Percentiles rank a stretch among this genome's conserved stretches.
These are phyloP conservation scores for Tranzscheliella williamsii DNA, from an alignment of 1,284 basidiomycete genomes.

Conservation along the genomic window DNA sequence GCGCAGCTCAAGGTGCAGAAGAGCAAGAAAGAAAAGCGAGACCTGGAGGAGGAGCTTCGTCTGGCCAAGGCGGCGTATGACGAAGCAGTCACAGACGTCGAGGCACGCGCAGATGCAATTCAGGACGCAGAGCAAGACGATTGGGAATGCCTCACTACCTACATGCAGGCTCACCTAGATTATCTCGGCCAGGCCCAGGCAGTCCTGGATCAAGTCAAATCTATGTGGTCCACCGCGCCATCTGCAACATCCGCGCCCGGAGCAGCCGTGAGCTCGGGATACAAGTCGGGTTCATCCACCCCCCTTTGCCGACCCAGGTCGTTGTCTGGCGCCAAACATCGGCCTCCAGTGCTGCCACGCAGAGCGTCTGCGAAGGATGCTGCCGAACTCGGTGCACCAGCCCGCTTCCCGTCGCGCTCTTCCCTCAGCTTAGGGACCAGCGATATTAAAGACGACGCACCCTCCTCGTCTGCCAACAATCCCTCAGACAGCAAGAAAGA, in stretches of 20 bases:
- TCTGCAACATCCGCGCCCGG: background rate
- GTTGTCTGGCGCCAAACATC: slow-evolving; percentile 4
- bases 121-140: slow-evolving; percentile 45
- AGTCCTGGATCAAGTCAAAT: slow-evolving; percentile 42
- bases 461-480: background rate
- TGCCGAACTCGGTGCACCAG: slow-evolving; percentile 2
- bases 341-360: slow-evolving; percentile 16
- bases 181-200: slow-evolving; percentile 41
- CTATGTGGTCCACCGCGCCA: slow-evolving; percentile 14
- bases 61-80: slow-evolving; percentile 48
- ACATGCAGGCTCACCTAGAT: slow-evolving; percentile 45
- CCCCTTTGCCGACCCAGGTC: slow-evolving; percentile 9
- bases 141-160: slow-evolving; percentile 33
- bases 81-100: slow-evolving; percentile 46
- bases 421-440: slow-evolving; percentile 15
- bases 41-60: slow-evolving; percentile 50
- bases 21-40: slow-evolving; percentile 53
- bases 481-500: slow-evolving; percentile 1
- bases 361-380: slow-evolving; percentile 15
- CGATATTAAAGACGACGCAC: slow-evolving; percentile 1
- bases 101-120: slow-evolving; percentile 37
- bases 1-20: slow-evolving; percentile 48
- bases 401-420: slow-evolving; percentile 10
- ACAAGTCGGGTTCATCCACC: slow-evolving; percentile 1
- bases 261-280: background rate